phyloP scores from a whole-genome alignment of 2,329 filamentous ascomycete species.

The Fusarium pininemorale region DNA sequence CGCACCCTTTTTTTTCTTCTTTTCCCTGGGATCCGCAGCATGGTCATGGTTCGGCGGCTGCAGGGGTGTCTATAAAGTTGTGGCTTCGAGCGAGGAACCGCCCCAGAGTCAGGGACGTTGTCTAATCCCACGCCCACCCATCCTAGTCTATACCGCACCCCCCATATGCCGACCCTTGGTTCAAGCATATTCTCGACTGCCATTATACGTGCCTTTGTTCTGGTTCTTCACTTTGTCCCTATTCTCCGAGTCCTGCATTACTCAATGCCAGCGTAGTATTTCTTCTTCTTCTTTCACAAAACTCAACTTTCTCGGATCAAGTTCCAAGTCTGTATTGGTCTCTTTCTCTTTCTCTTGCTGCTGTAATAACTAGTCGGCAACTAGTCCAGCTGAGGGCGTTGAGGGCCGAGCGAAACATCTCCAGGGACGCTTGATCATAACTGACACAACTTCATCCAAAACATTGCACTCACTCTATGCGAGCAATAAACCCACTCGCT shows the following conservation, averaged over 20 bases:
- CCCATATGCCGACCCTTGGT: constrained; percentile 14
- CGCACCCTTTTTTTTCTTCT: constrained; percentile 15
- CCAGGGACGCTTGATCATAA: constrained; percentile 32
- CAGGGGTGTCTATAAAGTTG: constrained; percentile 11
- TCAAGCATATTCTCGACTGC: background rate
- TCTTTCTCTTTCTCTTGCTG: background rate
- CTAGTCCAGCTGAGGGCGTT: constrained; percentile 33
- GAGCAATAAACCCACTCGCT: constrained; percentile 37
- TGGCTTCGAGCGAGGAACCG: constrained; percentile 14
- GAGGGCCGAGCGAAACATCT: constrained; percentile 34
- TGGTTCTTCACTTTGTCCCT: background rate
- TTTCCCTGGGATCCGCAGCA: constrained; percentile 23
- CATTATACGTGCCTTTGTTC: constrained; percentile 24
- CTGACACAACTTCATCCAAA: constrained; percentile 33
- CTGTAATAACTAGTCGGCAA: constrained; percentile 30
- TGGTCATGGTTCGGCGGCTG: constrained; percentile 11
- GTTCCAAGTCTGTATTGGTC: constrained; percentile 14
- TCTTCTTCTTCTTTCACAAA: background rate
- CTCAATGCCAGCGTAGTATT: background rate
- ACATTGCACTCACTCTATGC: constrained; percentile 34
- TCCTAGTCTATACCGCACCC: background rate
- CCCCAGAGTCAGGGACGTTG: constrained; percentile 13
- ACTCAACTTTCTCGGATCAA: constrained; percentile 1
- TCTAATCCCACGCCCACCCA: constrained; percentile 1
- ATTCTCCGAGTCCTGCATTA: constrained; percentile 4